Evolutionary conservation across 202 grass and related monocot species (phyloP).

Genomic region (Panicum hallii): DNA sequence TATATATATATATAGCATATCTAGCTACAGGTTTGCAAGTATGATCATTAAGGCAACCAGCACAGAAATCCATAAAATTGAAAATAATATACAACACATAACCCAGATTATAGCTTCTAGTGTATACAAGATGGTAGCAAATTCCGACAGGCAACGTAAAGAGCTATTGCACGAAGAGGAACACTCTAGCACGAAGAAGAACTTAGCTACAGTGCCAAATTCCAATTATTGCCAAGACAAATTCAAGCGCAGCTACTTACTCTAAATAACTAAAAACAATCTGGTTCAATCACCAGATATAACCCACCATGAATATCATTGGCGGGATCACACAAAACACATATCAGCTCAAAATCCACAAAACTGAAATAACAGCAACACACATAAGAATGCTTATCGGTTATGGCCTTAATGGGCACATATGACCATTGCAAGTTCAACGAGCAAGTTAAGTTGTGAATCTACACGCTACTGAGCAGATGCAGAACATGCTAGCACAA

Average conservation of each 20-base stretch:
- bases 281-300: constrained; percentile 28
- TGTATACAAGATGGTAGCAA: neutral
- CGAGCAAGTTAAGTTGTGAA: constrained; percentile 39
- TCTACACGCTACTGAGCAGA: constrained; percentile 23
- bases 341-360: neutral
- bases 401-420: constrained; percentile 24
- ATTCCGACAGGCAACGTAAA: constrained; percentile 31
- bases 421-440: constrained; percentile 8
- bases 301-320: constrained; percentile 12
- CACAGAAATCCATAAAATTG: constrained; percentile 16
- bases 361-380: constrained; percentile 33
- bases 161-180: neutral
- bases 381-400: neutral
- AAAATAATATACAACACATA: constrained; percentile 38
- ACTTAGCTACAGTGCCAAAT: constrained; percentile 7
- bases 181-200: constrained; percentile 22
- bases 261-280: constrained; percentile 19
- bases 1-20: neutral
- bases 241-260: constrained; percentile 22
- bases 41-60: neutral
- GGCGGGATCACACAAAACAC: constrained; percentile 16
- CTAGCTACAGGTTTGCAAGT: constrained; percentile 8
- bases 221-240: neutral
- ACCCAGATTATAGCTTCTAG: neutral
- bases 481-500: constrained; percentile 20